phyloP scores from a whole-genome alignment of 306 rosid species.

The Quercus alba region DNA sequence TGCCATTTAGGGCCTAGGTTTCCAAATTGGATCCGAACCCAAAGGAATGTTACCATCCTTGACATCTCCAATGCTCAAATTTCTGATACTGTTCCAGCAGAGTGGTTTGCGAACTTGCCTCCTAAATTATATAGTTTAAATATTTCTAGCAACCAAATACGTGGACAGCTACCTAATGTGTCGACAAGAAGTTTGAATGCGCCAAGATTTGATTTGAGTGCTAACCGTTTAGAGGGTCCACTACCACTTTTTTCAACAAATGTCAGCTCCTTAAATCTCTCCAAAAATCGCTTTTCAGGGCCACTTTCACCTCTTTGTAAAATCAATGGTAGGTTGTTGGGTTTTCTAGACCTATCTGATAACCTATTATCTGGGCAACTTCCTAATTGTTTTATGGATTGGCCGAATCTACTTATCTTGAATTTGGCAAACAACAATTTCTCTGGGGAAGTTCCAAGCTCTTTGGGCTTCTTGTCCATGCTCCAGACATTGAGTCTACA shows the following conservation, averaged over 20 bases:
- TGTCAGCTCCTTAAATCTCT: not conserved
- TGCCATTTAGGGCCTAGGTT: slow-evolving; percentile 10
- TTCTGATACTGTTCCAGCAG: too few relatives aligned
- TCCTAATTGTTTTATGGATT: not conserved
- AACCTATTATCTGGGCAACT: not conserved
- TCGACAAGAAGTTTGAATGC: not conserved
- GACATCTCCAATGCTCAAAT: not conserved
- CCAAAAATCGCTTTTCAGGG: not conserved
- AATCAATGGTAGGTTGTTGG: not conserved
- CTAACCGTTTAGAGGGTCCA: slow-evolving; percentile 25
- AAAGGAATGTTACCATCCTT: rapidly evolving
- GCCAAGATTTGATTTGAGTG: slow-evolving; percentile 10
- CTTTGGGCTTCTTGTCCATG: rapidly evolving
- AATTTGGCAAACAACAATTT: not conserved
- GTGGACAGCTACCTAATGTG: slow-evolving; percentile 11
- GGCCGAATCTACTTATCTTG: not conserved
- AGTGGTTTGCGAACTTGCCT: too few relatives aligned
- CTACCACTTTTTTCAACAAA: not conserved
- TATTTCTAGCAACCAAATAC: slow-evolving; percentile 22
- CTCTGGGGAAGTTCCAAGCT: not conserved
- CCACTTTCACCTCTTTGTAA: not conserved
- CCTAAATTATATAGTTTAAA: not conserved
- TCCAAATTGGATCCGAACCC: slow-evolving; percentile 14
- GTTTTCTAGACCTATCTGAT: not conserved
- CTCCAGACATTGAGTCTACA: not conserved